Evolutionary conservation across 352 stramenopile species (phyloP).

Genomic region (Globisporangium lucens): DNA sequence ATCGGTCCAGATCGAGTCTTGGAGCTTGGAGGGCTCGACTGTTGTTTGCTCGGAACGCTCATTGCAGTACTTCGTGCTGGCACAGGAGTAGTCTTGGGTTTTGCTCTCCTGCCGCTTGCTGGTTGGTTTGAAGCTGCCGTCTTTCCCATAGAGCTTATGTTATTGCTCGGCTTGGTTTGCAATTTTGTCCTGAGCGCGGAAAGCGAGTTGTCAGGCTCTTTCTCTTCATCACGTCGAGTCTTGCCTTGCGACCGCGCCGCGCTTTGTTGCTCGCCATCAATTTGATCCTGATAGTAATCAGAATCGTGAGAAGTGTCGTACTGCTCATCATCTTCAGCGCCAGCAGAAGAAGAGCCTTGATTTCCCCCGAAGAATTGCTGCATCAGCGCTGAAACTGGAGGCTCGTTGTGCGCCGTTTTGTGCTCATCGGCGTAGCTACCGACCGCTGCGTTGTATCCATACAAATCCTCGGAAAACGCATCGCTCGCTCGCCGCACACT

Average conservation of each 20-base stretch:
- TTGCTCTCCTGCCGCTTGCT: background rate
- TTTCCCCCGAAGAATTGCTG: constrained; percentile 46
- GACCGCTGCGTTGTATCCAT: background rate
- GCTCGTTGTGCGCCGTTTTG: constrained; percentile 9
- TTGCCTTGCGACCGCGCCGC: background rate
- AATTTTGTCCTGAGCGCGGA: background rate
- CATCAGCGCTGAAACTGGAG: constrained; percentile 50
- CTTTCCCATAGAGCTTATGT: background rate
- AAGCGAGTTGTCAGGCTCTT: background rate
- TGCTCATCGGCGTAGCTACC: background rate
- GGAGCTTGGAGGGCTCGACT: background rate
- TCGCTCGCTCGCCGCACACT: background rate
- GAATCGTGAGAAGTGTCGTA: constrained; percentile 11
- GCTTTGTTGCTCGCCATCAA: background rate
- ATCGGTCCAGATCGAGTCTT: constrained; percentile 17
- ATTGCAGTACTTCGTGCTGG: background rate
- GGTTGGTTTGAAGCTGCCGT: background rate
- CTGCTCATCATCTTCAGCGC: constrained; percentile 12
- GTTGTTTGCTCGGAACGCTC: constrained; percentile 1
- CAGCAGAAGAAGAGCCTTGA: background rate
- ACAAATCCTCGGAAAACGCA: constrained; percentile 1
- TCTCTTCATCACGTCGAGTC: background rate
- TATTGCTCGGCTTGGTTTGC: background rate
- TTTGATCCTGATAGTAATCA: constrained; percentile 1
- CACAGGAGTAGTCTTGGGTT: background rate